Percentiles rank a stretch among this genome's conserved stretches.
phyloP scores from a whole-genome alignment of 371 early-diverging fungal species.

The Mucor racemosus region DNA sequence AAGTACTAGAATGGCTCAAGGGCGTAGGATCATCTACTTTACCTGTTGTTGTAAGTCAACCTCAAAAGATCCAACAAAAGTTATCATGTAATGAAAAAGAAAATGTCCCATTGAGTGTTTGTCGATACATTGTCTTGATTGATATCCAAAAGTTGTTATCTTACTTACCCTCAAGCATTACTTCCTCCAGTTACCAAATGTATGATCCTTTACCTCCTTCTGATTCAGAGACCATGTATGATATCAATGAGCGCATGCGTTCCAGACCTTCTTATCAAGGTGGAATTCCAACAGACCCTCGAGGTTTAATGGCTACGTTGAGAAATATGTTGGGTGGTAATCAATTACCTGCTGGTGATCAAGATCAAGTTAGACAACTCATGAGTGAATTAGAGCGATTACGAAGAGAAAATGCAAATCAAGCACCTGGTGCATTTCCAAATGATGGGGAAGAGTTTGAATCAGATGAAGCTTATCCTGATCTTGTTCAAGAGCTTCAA shows the following conservation, averaged over 20 bases:
- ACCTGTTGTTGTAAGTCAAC: slow-evolving; percentile 10
- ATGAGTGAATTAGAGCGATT: slow-evolving; percentile 35
- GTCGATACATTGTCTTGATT: slow-evolving; percentile 75
- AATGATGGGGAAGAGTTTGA: slow-evolving; percentile 15
- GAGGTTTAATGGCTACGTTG: slow-evolving; percentile 23
- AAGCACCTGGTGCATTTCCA: slow-evolving; percentile 52
- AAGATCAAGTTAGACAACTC: slow-evolving; percentile 29
- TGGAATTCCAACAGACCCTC: slow-evolving; percentile 19
- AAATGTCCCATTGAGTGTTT: slow-evolving; percentile 62
- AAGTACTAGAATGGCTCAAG: slow-evolving; percentile 62
- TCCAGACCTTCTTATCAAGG: neutral
- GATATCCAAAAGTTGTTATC: slow-evolving; percentile 63
- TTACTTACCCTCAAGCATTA: slow-evolving; percentile 61
- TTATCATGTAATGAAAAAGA: slow-evolving; percentile 25
- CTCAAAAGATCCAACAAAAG: slow-evolving; percentile 20
- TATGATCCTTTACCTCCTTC: slow-evolving; percentile 81
- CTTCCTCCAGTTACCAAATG: slow-evolving; percentile 61
- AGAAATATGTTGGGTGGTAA: slow-evolving; percentile 25
- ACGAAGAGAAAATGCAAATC: slow-evolving; percentile 24
- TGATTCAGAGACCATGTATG: slow-evolving; percentile 58
- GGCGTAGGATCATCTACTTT: slow-evolving; percentile 26
- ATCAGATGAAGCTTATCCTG: slow-evolving; percentile 26
- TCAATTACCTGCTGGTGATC: slow-evolving; percentile 20
- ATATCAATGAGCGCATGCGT: slow-evolving; percentile 37
- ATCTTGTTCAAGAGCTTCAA: slow-evolving; percentile 1